These are phyloP conservation scores for Aspergillus eucalypticola DNA, from an alignment of 2,329 filamentous ascomycete species.

Conservation along the genomic window DNA sequence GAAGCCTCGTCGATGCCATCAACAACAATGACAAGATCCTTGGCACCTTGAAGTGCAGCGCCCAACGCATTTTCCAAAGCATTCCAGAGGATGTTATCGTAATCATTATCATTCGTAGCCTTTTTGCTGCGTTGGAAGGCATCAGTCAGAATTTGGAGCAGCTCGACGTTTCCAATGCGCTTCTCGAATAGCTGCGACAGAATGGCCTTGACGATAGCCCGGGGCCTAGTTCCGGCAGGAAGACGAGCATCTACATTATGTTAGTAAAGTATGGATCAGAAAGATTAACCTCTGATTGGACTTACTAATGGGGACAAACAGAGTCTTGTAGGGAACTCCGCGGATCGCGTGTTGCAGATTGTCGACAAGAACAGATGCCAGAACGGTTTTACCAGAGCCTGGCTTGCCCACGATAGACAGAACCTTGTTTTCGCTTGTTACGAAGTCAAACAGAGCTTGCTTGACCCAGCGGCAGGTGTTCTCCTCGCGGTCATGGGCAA, in stretches of 20 bases:
- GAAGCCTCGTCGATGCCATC: conserved; percentile 42
- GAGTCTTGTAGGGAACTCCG: conserved; percentile 35
- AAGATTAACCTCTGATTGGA: neutral
- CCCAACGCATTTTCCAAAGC: conserved; percentile 33
- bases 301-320: conserved; percentile 42
- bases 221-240: conserved; percentile 31
- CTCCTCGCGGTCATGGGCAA: conserved; percentile 48
- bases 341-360: conserved; percentile 41
- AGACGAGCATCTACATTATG: conserved; percentile 31
- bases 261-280: neutral
- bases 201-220: conserved; percentile 38
- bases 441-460: conserved; percentile 51
- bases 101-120: conserved; percentile 27
- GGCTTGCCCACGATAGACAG: conserved; percentile 47
- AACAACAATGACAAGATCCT: conserved; percentile 40
- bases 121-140: conserved; percentile 30
- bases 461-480: conserved; percentile 58
- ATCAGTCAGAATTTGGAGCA: conserved; percentile 38
- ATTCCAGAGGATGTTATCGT: conserved; percentile 41
- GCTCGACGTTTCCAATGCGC: conserved; percentile 42
- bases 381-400: conserved; percentile 43
- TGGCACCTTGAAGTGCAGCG: conserved; percentile 31
- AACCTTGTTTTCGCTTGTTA: conserved; percentile 47
- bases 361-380: conserved; percentile 43
- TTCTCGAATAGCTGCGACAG: conserved; percentile 41